Evolutionary conservation across 2,329 filamentous ascomycete genomes (phyloP), one percentile per base, ranked within the genome.

Genomic region (Huntiella decipiens): DNA sequence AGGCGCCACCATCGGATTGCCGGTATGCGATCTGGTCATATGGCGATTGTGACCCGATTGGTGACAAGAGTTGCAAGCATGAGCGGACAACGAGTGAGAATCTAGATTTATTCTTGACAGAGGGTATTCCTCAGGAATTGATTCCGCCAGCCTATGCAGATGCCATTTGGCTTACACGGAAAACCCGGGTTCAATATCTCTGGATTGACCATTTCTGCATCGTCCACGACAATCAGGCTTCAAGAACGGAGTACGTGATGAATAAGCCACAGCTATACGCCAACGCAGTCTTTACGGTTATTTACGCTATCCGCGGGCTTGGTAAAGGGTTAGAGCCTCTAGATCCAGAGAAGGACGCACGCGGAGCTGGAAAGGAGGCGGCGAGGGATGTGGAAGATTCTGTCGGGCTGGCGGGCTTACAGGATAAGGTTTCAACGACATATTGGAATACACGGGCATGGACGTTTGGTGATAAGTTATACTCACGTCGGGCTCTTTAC

Each of bases 181-280:
- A 65, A 54, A 55, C 68, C 8, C 61, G 61, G 1, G 57, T 66
- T 16, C 60, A 60, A 2, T 60, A 64, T 47, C 55, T 69, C 15
- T 69, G 66, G 66, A 61, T 68, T 32, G 66, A 69, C 50, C 57
- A 60, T 32, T 56, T 66, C 41, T 66, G 64, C 44, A 64, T 66
- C 46, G 57, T 64, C 4, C 66, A 69, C 52, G 63, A 67, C 45
- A 62, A 66, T 46, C 55, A 57, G 10, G 54, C 54, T 15, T 60
- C 64, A 49, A 59, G 59, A 52, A 59, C 60, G 19, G 56, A 57
- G n/a, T 60, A 67, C 45, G 54, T 65, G 38, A 55, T 56, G 35
- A 58, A 65, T 50, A 68, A 69, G 65, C 63, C 63, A 7, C 62
- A 58, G 45, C 56, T 68, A 36, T 68, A 66, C 52, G 55, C 62